phyloP scores from a whole-genome alignment of 768 basidiomycete genomes.

The Tubosaeta sp. region DNA sequence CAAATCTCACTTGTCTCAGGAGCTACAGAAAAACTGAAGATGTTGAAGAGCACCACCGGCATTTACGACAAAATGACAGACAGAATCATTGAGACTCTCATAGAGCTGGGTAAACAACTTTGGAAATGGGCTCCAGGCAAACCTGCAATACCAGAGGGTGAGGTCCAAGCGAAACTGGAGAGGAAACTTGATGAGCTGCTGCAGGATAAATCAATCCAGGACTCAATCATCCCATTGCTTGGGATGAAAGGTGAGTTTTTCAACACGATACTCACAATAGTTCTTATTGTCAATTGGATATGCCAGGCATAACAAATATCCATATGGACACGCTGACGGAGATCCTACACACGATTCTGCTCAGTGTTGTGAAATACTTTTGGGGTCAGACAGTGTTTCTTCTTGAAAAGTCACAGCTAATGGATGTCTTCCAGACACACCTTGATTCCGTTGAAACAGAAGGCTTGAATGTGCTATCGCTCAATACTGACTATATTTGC shows the following conservation, averaged over 20 bases:
- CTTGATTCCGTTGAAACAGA: slow-evolving; percentile 21
- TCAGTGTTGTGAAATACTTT: slow-evolving; percentile 34
- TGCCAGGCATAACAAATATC: too few relatives aligned
- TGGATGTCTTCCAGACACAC: slow-evolving; percentile 19
- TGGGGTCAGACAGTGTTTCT: slow-evolving; percentile 22
- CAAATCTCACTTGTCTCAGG: too few relatives aligned
- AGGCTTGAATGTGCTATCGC: slow-evolving; percentile 18
- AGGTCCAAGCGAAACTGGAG: neutral
- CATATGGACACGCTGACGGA: slow-evolving; percentile 34
- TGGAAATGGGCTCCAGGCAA: neutral
- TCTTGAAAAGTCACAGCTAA: slow-evolving; percentile 17
- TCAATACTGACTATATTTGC: slow-evolving; percentile 31
- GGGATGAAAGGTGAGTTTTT: too few relatives aligned
- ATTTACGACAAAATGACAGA: too few relatives aligned
- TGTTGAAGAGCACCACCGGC: too few relatives aligned
- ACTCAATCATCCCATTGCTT: neutral
- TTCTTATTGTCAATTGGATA: too few relatives aligned
- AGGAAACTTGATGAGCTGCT: neutral
- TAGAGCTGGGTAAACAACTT: neutral
- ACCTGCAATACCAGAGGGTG: neutral
- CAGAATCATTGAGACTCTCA: neutral
- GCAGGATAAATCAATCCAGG: neutral
- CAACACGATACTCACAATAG: slow-evolving; percentile 20
- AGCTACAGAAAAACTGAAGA: too few relatives aligned
- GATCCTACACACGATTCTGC: slow-evolving; percentile 31